These are phyloP conservation scores for Wallacemonas sp. DNA, from an alignment of 208 protist genomes.

Conservation along the genomic window DNA sequence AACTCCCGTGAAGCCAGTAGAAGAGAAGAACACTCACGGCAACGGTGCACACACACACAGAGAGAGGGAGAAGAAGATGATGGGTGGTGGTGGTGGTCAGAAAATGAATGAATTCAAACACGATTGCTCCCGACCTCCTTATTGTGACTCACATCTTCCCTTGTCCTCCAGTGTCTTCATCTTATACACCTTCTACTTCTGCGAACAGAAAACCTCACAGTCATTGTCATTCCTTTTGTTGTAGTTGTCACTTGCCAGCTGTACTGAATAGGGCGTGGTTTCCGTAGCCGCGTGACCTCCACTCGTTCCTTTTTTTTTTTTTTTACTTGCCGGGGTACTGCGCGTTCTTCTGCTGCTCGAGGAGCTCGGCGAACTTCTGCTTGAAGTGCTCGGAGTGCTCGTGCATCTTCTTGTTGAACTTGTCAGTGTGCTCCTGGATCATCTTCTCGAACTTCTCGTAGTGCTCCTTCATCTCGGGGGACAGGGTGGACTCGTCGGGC, in stretches of 20 bases:
- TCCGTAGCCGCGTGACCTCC: too few relatives aligned
- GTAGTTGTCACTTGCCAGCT: neutral
- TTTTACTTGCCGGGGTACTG: conserved; percentile 64
- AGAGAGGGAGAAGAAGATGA: neutral
- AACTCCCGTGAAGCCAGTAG: neutral
- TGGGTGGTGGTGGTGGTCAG: neutral
- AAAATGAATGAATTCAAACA: neutral
- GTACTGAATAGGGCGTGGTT: neutral
- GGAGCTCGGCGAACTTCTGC: conserved; percentile 88
- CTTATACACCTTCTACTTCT: too few relatives aligned
- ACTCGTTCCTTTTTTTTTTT: too few relatives aligned
- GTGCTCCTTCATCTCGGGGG: conserved; percentile 92
- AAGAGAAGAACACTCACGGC: neutral
- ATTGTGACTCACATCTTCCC: neutral
- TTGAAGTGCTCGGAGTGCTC: conserved; percentile 93
- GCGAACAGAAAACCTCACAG: neutral
- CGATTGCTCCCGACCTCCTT: neutral
- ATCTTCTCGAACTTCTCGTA: conserved; percentile 93
- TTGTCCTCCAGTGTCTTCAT: too few relatives aligned
- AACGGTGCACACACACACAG: too few relatives aligned
- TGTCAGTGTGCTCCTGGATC: conserved; percentile 93
- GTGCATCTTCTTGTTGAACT: conserved; percentile 94
- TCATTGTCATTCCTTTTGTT: neutral
- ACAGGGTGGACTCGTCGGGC: conserved; percentile 87
- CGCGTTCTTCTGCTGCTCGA: conserved; percentile 93